Conservation (phyloP, 345 rosid species). For the Erodium maritimum region DNA sequence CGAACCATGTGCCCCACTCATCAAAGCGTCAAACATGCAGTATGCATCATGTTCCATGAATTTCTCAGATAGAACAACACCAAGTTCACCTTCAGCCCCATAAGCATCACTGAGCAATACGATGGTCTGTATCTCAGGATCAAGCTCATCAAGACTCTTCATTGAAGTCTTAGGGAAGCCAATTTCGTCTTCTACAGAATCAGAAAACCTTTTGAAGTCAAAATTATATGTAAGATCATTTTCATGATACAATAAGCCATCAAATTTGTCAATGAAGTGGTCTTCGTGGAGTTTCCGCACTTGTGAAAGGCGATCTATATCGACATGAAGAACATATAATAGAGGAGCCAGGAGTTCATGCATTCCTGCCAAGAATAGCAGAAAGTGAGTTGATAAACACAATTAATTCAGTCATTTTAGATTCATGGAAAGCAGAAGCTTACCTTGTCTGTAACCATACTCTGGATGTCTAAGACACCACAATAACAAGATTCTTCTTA, state of each 20-base stretch:
- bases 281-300: conserved; percentile 73
- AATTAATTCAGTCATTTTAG: too few species aligned
- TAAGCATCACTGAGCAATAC: conserved; percentile 74
- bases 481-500: conserved; percentile 70
- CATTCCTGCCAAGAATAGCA: conserved; percentile 49
- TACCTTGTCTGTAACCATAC: conserved; percentile 82
- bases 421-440: not conserved
- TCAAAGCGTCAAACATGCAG: conserved; percentile 90
- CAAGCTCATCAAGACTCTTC: conserved; percentile 72
- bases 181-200: conserved; percentile 44
- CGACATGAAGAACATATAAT: conserved; percentile 85
- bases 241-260: conserved; percentile 65
- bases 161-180: conserved; percentile 34
- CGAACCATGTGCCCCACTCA: conserved; percentile 65
- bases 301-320: conserved; percentile 63
- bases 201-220: conserved; percentile 64
- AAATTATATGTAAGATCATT: conserved; percentile 64
- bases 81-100: conserved; percentile 97
- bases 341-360: conserved; percentile 96
- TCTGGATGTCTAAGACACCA: conserved; percentile 97
- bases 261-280: conserved; percentile 80
- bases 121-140: conserved; percentile 62
- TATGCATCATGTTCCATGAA: conserved; percentile 98
- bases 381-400: not conserved
- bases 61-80: conserved; percentile 87